A percentile compares a stretch with the other conserved stretches of the same genome.
These are phyloP conservation scores for Phoenix roebelenii DNA, from an alignment of 176 grass and related monocot species.

Conservation along the genomic window DNA sequence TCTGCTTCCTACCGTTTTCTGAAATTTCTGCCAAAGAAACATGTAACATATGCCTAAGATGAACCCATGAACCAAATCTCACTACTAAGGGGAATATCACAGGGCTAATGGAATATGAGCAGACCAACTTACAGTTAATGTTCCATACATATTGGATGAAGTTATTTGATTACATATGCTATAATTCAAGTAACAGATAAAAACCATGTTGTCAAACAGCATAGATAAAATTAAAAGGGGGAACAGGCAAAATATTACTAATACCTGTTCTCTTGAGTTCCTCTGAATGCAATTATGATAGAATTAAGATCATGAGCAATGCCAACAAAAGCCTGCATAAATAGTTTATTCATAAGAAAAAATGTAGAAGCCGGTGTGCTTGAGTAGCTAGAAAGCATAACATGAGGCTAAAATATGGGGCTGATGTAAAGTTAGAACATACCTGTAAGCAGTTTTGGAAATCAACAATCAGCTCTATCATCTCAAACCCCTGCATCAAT, in stretches of 20 bases:
- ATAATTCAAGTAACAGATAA: not conserved
- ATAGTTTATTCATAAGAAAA: not conserved
- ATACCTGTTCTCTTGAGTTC: slow-evolving; percentile 97
- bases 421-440: slow-evolving; percentile 1
- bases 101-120: too few relatives aligned
- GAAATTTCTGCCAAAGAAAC: too few relatives aligned
- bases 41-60: too few relatives aligned
- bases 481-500: slow-evolving; percentile 67
- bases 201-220: slow-evolving; percentile 1
- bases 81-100: too few relatives aligned
- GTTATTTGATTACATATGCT: too few relatives aligned
- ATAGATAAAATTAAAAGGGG: not conserved
- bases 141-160: too few relatives aligned
- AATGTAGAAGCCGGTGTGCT: not conserved
- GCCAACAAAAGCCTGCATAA: slow-evolving; percentile 46
- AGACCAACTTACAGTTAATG: too few relatives aligned
- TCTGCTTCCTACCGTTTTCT: too few relatives aligned
- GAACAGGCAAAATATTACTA: not conserved
- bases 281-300: slow-evolving; percentile 72
- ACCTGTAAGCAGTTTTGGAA: slow-evolving; percentile 89
- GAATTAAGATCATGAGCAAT: slow-evolving; percentile 67
- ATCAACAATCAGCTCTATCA: slow-evolving; percentile 79
- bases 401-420: slow-evolving; percentile 6
- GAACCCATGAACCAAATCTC: too few relatives aligned
- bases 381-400: too few relatives aligned